A percentile compares a stretch with the other conserved stretches of the same genome.
phyloP scores from a whole-genome alignment of 164 flowering plant genomes.

The Annona squamosa region DNA sequence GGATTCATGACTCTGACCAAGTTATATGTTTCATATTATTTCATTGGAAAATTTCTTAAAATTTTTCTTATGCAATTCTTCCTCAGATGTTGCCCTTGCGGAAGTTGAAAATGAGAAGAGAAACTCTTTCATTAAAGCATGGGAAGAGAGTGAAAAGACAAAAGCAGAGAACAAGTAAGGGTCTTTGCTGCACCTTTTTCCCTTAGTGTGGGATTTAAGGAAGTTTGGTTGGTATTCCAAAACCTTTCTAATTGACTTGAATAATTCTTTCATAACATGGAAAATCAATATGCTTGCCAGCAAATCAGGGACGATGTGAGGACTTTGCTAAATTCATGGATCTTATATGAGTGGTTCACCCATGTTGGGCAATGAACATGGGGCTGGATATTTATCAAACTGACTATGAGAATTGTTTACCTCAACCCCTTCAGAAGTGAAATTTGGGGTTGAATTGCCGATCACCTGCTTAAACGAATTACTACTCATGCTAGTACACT shows the following conservation, averaged over 20 bases:
- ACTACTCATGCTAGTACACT: too few species aligned
- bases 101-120: constrained; percentile 65
- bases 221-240: background rate
- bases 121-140: constrained; percentile 68
- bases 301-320: too few species aligned
- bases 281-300: background rate
- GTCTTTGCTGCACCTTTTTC: background rate
- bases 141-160: constrained; percentile 88
- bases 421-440: too few species aligned
- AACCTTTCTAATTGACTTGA: background rate
- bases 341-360: too few species aligned
- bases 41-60: background rate
- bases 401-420: too few species aligned
- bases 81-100: constrained; percentile 65
- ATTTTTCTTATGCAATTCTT: background rate
- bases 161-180: constrained; percentile 83
- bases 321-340: too few species aligned
- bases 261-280: background rate
- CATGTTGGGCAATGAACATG: too few species aligned
- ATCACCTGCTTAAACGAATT: too few species aligned
- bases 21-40: background rate
- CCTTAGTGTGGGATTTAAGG: background rate
- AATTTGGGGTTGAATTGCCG: too few species aligned
- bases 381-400: too few species aligned
- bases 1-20: too few species aligned